A percentile compares a stretch with the other conserved stretches of the same genome.
phyloP scores from a whole-genome alignment of 164 flowering plant species.

The Brasenia schreberi region DNA sequence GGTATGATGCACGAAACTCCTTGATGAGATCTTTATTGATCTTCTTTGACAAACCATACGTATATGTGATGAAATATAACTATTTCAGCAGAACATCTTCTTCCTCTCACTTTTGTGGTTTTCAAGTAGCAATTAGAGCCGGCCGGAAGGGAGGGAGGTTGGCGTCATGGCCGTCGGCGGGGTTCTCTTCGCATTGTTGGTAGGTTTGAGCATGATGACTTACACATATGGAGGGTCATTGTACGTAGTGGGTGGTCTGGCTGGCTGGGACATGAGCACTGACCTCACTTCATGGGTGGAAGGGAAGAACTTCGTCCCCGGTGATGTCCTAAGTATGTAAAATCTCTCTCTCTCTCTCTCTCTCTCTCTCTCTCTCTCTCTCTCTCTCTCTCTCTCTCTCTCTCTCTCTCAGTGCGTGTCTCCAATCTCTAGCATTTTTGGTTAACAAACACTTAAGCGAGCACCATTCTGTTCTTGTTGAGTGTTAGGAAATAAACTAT shows the following conservation, averaged over 20 bases:
- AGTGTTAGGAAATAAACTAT: no score
- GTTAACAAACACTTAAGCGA: no score
- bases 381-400: neutral
- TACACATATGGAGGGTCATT: slow-evolving; percentile 11
- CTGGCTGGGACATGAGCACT: slow-evolving; percentile 31
- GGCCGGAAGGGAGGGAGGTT: no score
- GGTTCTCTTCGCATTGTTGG: neutral
- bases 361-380: neutral
- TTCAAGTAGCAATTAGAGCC: no score
- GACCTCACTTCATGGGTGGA: slow-evolving; percentile 17
- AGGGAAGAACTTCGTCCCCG: slow-evolving; percentile 14
- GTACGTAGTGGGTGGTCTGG: slow-evolving; percentile 17
- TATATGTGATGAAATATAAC: no score
- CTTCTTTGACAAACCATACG: no score
- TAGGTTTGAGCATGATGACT: slow-evolving; percentile 2
- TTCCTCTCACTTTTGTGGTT: no score
- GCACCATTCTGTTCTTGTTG: no score
- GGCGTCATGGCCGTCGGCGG: no score
- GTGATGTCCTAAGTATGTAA: slow-evolving; percentile 19
- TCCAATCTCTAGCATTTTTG: neutral
- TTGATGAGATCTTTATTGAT: no score
- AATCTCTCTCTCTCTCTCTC: neutral
- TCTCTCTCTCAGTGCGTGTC: neutral
- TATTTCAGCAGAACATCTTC: no score
- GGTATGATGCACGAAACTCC: no score